These are phyloP conservation scores for Solanum commersonii DNA, from an alignment of 257 asterid genomes.

Conservation along the genomic window DNA sequence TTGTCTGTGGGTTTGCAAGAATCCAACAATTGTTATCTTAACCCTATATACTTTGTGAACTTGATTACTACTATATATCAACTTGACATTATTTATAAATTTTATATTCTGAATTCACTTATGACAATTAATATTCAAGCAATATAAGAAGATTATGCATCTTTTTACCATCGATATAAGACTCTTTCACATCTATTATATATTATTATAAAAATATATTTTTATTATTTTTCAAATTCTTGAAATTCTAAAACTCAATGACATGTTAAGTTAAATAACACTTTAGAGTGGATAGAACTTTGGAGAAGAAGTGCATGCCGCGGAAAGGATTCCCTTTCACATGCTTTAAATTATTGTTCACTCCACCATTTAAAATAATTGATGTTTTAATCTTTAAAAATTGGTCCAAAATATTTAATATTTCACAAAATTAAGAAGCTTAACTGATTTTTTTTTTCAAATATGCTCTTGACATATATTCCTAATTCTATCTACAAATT, in stretches of 20 bases:
- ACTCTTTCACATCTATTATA: too few relatives aligned
- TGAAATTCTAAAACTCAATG: too few relatives aligned
- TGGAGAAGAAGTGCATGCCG: neutral
- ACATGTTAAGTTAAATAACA: too few relatives aligned
- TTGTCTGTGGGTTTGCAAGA: neutral
- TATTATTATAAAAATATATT: too few relatives aligned
- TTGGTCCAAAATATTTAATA: neutral
- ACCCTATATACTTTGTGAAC: neutral
- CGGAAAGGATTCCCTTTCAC: neutral
- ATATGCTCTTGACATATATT: neutral
- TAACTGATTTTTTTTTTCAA: neutral
- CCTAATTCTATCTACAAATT: neutral
- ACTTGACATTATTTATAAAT: neutral
- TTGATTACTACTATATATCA: neutral
- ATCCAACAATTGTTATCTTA: neutral
- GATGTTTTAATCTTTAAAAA: neutral
- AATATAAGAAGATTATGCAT: neutral
- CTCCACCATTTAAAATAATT: neutral
- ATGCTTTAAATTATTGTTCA: neutral
- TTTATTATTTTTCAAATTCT: too few relatives aligned
- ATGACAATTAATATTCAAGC: neutral
- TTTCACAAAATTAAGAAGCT: neutral
- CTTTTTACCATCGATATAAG: neutral
- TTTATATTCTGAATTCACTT: too few relatives aligned
- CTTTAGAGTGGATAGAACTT: too few relatives aligned